Evolutionary conservation across 2,329 filamentous ascomycete species (phyloP), one percentile per base, ranked within the genome.

Genomic region (Zasmidium cellare): DNA sequence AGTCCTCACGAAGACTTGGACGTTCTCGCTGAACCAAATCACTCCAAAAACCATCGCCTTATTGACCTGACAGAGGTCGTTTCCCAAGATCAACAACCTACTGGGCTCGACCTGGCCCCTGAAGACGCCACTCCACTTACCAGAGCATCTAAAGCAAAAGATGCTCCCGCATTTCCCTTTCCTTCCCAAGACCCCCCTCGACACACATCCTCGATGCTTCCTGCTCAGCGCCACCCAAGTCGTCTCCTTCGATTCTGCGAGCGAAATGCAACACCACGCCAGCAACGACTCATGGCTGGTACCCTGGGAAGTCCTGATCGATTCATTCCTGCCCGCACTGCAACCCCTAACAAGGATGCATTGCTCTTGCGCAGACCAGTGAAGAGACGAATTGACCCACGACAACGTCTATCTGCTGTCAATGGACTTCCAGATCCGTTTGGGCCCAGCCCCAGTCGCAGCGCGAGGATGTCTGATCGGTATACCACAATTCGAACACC

Each of bases 231-330:
- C 31, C 59, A 62, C 25, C 66, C 67, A 22, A 65, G 63, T 44
- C 56, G 52, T 11, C 56, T 67, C 11, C 53, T 64, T 7, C 56
- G 53, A 19, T 55, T 65, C 25, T 64, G 59, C 48, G 60, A 66
- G 49, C 58, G 55, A 2, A 61, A 60, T 47, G 55, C 63, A 11
- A 58, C 60, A n/a, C 55, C 61, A 28, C 61, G 65, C 18, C 67
- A 62, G 44, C 60, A 59, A 25, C 51, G 61, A 11, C 31, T 60
- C 16, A 64, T 65, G 63, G 58, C 46, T 46, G 59, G 51, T 12
- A 55, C 58, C 41, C 63, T 64, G 35, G 70, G 62, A 24, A 78
- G 76, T 11, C 80, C 80, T 20, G 86, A 88, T 70, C 79, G 86
- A 24, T 88, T 87, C 67, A 80, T 88, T 46, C 77, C 82, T 28